Conservation (phyloP, 768 basidiomycete genomes). For the Tricholoma terreum region DNA sequence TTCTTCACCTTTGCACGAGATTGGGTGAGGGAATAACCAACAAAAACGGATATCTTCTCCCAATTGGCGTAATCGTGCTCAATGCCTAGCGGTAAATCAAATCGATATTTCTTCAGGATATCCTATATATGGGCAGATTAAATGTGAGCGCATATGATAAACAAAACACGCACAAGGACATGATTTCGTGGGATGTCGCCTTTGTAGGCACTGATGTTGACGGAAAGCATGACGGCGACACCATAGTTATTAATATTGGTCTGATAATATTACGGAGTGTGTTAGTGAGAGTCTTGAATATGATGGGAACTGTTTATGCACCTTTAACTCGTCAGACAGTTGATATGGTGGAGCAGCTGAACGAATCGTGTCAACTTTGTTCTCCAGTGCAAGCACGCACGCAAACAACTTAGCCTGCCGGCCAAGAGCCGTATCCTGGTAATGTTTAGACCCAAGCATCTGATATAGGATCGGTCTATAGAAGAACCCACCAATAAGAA, state of each 20-base stretch:
- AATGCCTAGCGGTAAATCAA: not conserved
- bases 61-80: not conserved
- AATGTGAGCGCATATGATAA: not conserved
- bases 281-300: not conserved
- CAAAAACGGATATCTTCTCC: not conserved
- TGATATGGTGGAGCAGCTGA: not conserved
- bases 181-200: too few relatives aligned
- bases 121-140: not conserved
- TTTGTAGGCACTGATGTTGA: not conserved
- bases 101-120: not conserved
- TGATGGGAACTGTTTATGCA: not conserved
- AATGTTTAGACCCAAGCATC: not conserved
- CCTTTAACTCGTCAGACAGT: not conserved
- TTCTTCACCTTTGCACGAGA: not conserved
- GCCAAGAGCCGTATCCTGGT: not conserved
- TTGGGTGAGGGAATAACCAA: too few relatives aligned
- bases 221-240: not conserved
- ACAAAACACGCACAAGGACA: too few relatives aligned
- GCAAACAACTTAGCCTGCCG: not conserved
- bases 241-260: not conserved
- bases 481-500: not conserved
- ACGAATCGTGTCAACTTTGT: not conserved
- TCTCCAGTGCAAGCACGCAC: not conserved
- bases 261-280: not conserved
- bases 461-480: not conserved